Conservation (phyloP, 805 yeast genomes). For the Zygoascus flipseniorum region DNA sequence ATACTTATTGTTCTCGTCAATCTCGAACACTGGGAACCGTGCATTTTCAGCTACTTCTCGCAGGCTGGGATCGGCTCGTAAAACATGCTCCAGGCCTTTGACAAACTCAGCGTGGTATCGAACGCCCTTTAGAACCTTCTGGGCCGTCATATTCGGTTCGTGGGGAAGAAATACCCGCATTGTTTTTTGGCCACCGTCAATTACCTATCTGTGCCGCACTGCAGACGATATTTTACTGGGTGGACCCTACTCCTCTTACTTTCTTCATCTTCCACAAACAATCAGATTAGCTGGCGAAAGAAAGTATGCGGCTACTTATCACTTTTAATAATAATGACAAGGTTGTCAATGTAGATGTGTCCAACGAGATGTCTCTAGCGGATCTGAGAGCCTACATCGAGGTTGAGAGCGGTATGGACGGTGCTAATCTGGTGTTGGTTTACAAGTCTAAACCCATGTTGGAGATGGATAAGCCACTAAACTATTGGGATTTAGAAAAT, state of each 20-base stretch:
- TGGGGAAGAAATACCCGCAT: neutral
- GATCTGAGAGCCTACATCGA: conserved; percentile 70
- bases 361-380: conserved; percentile 50
- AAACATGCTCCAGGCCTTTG: conserved; percentile 28
- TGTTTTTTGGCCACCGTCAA: neutral
- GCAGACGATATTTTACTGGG: neutral
- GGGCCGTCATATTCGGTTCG: neutral
- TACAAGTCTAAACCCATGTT: conserved; percentile 38
- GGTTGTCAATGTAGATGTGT: conserved; percentile 50
- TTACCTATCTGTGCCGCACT: neutral
- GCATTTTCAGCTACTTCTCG: conserved; percentile 20
- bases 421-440: conserved; percentile 39
- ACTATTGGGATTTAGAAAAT: conserved; percentile 41
- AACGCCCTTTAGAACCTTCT: neutral
- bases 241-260: neutral
- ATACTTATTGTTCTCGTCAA: conserved; percentile 1
- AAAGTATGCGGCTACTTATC: conserved; percentile 43
- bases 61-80: conserved; percentile 33
- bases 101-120: conserved; percentile 25
- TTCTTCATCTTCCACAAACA: neutral
- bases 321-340: conserved; percentile 43
- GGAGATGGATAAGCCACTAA: conserved; percentile 33
- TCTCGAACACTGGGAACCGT: conserved; percentile 26
- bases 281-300: too few relatives aligned
- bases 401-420: conserved; percentile 52